Evolutionary conservation across 75 land plant species (phyloP).

Genomic region (Cryptomeria japonica): DNA sequence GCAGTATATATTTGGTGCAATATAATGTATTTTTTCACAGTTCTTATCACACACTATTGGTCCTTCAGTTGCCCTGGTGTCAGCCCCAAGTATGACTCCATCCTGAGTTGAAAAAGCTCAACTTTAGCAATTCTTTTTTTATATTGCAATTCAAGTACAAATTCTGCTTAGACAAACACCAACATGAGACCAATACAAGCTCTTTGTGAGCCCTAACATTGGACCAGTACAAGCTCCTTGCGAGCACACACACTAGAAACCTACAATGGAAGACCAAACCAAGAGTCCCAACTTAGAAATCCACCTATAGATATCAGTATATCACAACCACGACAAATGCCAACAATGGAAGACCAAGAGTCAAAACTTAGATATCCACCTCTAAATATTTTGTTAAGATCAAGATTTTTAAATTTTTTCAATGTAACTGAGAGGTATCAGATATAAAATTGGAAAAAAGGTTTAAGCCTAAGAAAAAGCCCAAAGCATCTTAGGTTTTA

Average conservation of each 20-base stretch:
- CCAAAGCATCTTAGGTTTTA: not conserved
- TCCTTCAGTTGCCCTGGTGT: constrained; percentile 96
- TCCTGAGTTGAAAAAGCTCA: constrained; percentile 51
- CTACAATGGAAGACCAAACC: no score
- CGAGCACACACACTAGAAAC: no score
- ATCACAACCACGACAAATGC: no score
- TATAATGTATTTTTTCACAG: constrained; percentile 96
- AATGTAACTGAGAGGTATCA: not conserved
- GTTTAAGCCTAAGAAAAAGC: not conserved
- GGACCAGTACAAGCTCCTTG: no score
- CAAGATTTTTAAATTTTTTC: not conserved
- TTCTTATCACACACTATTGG: constrained; percentile 96
- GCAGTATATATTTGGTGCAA: constrained; percentile 96
- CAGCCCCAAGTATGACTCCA: constrained; percentile 97
- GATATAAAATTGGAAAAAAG: not conserved
- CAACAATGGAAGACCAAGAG: no score
- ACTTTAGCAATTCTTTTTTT: not conserved
- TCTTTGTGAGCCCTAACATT: no score
- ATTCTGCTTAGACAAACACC: no score
- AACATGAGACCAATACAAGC: no score
- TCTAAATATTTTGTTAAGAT: not conserved
- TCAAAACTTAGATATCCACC: no score
- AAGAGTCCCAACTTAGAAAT: no score
- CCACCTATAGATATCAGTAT: no score
- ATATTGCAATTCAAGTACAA: not conserved